phyloP scores from a whole-genome alignment of 2,329 filamentous ascomycete species.

The Hypoxylon sp. region DNA sequence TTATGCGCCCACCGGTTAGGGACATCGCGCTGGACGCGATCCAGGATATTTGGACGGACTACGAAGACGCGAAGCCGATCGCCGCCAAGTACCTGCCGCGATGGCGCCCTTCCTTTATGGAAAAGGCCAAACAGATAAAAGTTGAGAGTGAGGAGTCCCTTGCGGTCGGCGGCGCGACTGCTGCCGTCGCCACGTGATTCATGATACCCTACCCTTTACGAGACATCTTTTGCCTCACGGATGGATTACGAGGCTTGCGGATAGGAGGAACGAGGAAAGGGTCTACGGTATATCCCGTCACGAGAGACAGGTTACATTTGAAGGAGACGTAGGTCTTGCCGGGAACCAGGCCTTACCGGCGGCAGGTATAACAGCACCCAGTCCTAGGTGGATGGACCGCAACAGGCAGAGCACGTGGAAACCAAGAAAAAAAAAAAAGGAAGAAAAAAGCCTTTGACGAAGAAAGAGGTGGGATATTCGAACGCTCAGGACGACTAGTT shows the following conservation, averaged over 20 bases:
- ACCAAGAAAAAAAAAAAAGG: too few species aligned
- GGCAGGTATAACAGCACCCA: background rate
- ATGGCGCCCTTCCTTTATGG: constrained; percentile 65
- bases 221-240: background rate
- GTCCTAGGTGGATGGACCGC: background rate
- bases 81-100: constrained; percentile 69
- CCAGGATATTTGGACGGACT: constrained; percentile 72
- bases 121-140: constrained; percentile 42
- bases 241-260: background rate
- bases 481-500: background rate
- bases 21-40: constrained; percentile 70
- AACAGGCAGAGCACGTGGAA: constrained; percentile 5
- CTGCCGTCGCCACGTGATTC: constrained; percentile 34
- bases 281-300: too few species aligned
- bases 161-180: constrained; percentile 28
- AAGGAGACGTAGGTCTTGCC: background rate
- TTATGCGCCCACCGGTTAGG: constrained; percentile 71
- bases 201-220: background rate
- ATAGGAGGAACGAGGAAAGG: too few species aligned
- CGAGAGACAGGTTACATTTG: too few species aligned
- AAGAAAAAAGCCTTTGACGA: background rate
- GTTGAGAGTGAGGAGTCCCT: constrained; percentile 27
- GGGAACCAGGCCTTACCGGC: background rate
- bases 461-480: background rate
- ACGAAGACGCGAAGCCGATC: constrained; percentile 69